phyloP scores from a whole-genome alignment of 192 early-diverging fungal genomes.

The Glomus cerebriforme region DNA sequence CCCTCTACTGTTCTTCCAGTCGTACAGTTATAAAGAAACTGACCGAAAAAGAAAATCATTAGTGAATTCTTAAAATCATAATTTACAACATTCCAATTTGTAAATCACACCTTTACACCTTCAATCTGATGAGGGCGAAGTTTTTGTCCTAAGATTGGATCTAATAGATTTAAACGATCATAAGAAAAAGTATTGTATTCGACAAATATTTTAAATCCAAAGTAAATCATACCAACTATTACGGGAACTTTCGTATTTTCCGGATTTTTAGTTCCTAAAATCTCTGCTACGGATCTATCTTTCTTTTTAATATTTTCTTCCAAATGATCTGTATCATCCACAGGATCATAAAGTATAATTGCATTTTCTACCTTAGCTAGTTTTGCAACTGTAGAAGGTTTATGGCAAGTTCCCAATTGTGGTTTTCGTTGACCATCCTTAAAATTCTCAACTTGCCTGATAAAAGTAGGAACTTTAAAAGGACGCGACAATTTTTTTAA shows the following conservation, averaged over 20 bases:
- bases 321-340: constrained; percentile 37
- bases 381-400: constrained; percentile 44
- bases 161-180: too few species aligned
- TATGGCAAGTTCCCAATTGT: constrained; percentile 14
- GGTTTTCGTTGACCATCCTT: constrained; percentile 18
- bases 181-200: too few species aligned
- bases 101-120: constrained; percentile 64
- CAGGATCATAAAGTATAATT: constrained; percentile 83
- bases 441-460: constrained; percentile 25
- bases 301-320: constrained; percentile 43
- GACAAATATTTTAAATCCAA: not conserved
- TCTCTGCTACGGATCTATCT: constrained; percentile 53
- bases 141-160: constrained; percentile 81
- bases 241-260: constrained; percentile 65
- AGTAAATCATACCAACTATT: constrained; percentile 52
- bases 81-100: not conserved
- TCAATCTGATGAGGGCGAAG: constrained; percentile 97
- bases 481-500: not conserved
- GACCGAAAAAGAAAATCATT: not conserved
- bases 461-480: constrained; percentile 49
- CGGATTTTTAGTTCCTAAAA: constrained; percentile 50
- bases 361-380: constrained; percentile 78
- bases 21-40: constrained; percentile 93
- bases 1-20: constrained; percentile 75
- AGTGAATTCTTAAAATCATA: not conserved